Evolutionary conservation across 2,329 filamentous ascomycete species (phyloP), one percentile per base, ranked within the genome.

Genomic region (Fusarium staphyleae): DNA sequence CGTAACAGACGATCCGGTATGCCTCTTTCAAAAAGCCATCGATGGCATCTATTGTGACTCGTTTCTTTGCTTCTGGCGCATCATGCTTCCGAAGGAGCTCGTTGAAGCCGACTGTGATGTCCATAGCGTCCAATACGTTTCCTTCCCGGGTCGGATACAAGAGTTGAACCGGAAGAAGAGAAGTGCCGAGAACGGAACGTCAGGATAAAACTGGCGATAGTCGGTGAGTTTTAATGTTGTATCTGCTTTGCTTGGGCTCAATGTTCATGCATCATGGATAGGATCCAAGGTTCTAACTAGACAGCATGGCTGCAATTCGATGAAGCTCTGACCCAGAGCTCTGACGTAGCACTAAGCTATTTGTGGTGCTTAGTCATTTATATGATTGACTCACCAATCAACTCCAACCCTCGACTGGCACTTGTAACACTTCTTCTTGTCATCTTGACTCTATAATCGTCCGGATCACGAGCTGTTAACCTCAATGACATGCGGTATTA

Each of bases 1-100:
- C 11, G 65, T 58, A 43, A 73, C 82, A 68, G 78, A 96, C 93
- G 73, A 98, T 97, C 71, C 89, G 86, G 75, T 96, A 95, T 46
- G 95, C 95, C 75, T 98, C 93, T 70, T 93, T 92, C 28, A 98
- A 79, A 71, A 98, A 99, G 67, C 89, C 89, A 71, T 97, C 90
- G 43, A 95, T 82, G 64, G 75, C 81, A 61, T 82, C 77, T 41
- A 79, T 66, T 50, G 72, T 77, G 60, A 79, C 79, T 58, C 67
- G 65, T 44, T 65, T 67, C 44, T 36, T 65, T 46, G 69, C 75
- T 11, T 81, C 78, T 7, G 77, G 75, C 36, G 81, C 81, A 72
- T 83, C 76, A 57, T 84, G 83, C 64, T 80, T 76, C 66, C 81
- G 81, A 18, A 93, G 81, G 39, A 88, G 80, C 70, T 87, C 79